Evolutionary conservation across 2,329 filamentous ascomycete species (phyloP).

Genomic region (Fonsecaea erecta): DNA sequence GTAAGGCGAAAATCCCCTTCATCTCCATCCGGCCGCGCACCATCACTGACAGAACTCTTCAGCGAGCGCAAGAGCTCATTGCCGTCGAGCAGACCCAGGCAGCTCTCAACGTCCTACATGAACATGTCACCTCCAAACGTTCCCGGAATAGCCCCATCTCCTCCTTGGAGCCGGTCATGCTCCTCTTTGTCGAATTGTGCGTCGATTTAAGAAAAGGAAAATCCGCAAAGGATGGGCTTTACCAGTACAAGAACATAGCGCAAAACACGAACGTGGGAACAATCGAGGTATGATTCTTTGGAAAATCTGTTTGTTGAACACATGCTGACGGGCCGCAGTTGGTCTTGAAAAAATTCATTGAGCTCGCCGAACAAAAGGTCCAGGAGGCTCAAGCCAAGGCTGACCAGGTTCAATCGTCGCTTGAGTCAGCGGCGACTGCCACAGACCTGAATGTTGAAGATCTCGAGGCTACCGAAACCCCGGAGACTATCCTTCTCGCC

Average conservation of each 20-base stretch:
- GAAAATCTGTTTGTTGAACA: constrained; percentile 17
- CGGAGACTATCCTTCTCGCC: constrained; percentile 95
- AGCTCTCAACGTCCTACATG: constrained; percentile 91
- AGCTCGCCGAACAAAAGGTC: constrained; percentile 94
- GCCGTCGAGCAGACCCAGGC: constrained; percentile 92
- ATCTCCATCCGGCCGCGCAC: constrained; percentile 26
- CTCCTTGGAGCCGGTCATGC: constrained; percentile 96
- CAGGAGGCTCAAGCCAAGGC: constrained; percentile 94
- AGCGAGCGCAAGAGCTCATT: constrained; percentile 96
- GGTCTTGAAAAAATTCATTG: constrained; percentile 97
- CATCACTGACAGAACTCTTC: constrained; percentile 36
- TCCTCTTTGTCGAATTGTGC: constrained; percentile 93
- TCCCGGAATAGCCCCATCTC: constrained; percentile 96
- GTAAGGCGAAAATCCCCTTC: constrained; percentile 45
- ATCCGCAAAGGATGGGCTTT: constrained; percentile 95
- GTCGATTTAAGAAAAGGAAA: constrained; percentile 99
- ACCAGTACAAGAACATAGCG: constrained; percentile 99
- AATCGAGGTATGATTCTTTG: constrained; percentile 73
- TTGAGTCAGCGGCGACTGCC: constrained; percentile 68
- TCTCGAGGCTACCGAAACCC: constrained; percentile 94
- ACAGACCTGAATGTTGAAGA: constrained; percentile 77
- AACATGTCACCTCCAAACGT: constrained; percentile 98
- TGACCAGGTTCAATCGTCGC: constrained; percentile 86
- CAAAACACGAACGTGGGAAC: constrained; percentile 99
- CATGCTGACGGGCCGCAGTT: constrained; percentile 56